Conservation (phyloP, 768 basidiomycete genomes). For the Leccinum subtestaceum region DNA sequence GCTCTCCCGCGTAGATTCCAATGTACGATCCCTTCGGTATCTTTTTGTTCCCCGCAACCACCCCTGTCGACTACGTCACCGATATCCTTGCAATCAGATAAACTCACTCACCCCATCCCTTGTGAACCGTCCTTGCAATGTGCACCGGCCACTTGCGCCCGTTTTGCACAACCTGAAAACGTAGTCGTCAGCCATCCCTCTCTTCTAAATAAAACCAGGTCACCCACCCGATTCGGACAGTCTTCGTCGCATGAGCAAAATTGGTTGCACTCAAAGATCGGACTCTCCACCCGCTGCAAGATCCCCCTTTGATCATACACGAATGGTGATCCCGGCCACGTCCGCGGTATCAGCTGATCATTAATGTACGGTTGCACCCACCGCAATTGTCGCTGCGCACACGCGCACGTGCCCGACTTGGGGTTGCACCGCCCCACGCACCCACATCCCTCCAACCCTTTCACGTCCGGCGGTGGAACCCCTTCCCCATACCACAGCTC, state of each 20-base stretch:
- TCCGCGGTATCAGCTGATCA: constrained; percentile 24
- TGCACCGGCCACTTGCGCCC: constrained; percentile 64
- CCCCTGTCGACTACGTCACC: constrained; percentile 43
- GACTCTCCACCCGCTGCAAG: constrained; percentile 49
- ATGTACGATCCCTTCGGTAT: constrained; percentile 71
- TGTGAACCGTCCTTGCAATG: constrained; percentile 67
- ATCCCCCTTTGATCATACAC: constrained; percentile 62
- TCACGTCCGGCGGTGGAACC: constrained; percentile 63
- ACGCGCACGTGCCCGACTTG: constrained; percentile 68
- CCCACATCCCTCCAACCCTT: constrained; percentile 60
- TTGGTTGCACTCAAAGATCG: constrained; percentile 86
- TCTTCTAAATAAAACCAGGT: neutral
- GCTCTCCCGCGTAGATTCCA: constrained; percentile 84
- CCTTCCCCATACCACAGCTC: constrained; percentile 69
- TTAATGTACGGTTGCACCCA: constrained; percentile 30
- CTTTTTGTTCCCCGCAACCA: constrained; percentile 62
- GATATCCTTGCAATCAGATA: neutral
- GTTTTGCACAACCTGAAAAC: constrained; percentile 71
- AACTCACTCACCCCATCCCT: constrained; percentile 73
- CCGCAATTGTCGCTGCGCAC: constrained; percentile 54
- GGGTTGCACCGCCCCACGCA: constrained; percentile 79
- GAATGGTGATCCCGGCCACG: constrained; percentile 51
- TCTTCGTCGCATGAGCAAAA: constrained; percentile 78
- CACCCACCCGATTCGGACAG: constrained; percentile 71
- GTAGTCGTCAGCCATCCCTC: neutral